Percentiles rank a stretch among this genome's conserved stretches.
These are phyloP conservation scores for Pyricularia grisea DNA, from an alignment of 2,329 filamentous ascomycete species.

Conservation along the genomic window DNA sequence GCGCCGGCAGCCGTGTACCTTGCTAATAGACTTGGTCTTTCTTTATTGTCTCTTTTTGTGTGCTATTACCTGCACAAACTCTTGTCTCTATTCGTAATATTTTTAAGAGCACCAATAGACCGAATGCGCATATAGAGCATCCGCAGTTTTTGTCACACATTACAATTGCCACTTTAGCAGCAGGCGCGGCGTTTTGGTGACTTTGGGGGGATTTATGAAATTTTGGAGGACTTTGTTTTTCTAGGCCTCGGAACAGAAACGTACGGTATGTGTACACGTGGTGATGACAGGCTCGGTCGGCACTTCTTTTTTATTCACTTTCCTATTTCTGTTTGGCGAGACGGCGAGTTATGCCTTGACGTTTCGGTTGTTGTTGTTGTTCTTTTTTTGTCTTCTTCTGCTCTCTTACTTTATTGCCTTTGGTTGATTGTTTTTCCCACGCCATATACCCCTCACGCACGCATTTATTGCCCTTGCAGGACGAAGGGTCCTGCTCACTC, in stretches of 20 bases:
- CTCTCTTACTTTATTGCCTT: not conserved
- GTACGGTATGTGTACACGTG: not conserved
- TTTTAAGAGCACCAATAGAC: not conserved
- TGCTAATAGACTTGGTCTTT: not conserved
- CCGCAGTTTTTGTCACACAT: not conserved
- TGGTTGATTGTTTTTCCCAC: too few species aligned
- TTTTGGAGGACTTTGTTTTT: not conserved
- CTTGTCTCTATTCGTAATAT: not conserved
- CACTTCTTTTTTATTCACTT: not conserved
- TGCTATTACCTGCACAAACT: not conserved
- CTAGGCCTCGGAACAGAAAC: not conserved
- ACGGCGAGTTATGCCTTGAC: not conserved
- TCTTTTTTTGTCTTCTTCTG: not conserved
- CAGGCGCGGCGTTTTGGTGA: not conserved
- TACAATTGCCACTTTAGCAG: not conserved
- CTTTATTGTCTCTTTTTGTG: not conserved
- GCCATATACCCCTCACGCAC: slow-evolving; percentile 1
- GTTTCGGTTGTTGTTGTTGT: not conserved
- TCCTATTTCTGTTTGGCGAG: not conserved
- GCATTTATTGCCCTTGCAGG: not conserved
- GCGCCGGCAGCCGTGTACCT: not conserved
- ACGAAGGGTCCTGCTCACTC: not conserved
- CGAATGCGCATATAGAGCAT: not conserved
- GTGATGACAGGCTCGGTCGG: not conserved
- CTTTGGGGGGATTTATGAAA: not conserved